These are phyloP conservation scores for Picea sitchensis DNA, from an alignment of 75 land plant species.

Conservation along the genomic window DNA sequence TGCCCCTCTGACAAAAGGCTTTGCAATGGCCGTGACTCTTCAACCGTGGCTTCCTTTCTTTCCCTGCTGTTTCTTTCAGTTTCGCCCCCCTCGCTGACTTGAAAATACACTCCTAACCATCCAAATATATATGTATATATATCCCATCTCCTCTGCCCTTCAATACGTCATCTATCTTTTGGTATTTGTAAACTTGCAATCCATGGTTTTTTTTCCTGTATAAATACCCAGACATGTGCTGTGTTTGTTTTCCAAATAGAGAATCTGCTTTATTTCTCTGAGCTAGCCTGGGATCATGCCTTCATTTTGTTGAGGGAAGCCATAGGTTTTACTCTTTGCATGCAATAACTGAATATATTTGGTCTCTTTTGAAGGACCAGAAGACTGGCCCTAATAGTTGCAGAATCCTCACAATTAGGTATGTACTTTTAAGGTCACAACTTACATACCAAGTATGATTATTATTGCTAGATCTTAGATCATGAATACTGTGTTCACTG, in stretches of 20 bases:
- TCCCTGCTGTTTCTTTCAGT: background rate
- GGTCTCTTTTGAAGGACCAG: background rate
- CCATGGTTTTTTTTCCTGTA: background rate
- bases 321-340: background rate
- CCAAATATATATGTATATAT: background rate
- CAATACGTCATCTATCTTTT: background rate
- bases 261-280: background rate
- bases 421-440: background rate
- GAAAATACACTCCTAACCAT: background rate
- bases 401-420: background rate
- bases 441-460: background rate
- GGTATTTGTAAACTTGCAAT: background rate
- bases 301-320: background rate
- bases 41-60: constrained; percentile 3
- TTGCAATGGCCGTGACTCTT: constrained; percentile 7
- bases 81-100: background rate
- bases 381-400: background rate
- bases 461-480: background rate
- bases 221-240: constrained; percentile 1
- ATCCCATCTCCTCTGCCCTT: background rate
- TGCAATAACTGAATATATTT: background rate
- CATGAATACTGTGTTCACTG: background rate
- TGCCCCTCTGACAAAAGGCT: constrained; percentile 5
- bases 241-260: too few relatives aligned
- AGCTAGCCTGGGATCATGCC: background rate